Evolutionary conservation across 192 early-diverging fungal genomes (phyloP), one percentile per base, ranked within the genome.

Genomic region (Entrophospora sp.): DNA sequence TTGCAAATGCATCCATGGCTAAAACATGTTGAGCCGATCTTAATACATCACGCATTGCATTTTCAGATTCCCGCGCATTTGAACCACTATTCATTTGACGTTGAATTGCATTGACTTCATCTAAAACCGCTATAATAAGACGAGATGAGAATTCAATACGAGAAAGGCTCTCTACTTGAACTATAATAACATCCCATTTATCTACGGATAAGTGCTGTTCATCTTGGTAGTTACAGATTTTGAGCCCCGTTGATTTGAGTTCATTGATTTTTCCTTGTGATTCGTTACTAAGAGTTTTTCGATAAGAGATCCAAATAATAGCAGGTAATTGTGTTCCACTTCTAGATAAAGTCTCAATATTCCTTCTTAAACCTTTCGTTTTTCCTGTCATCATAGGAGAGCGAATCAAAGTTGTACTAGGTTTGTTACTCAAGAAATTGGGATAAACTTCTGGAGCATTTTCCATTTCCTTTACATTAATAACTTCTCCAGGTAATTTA

Each of bases 21-120:
- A 62, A 20, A 30, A 62, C 60, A 62, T 62, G 27, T 16, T 3
- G 2, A 24, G 1, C 37, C 0, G 22, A 60, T 38, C 30, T 60
- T 60, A 60, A 60, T 2, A 60, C 9, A 42, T 60, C 37, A 13
- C 58, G 37, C 58, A 60, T 60, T 14, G 58, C 58, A 60, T 60
- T 60, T 22, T 60, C 58, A 18, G 58, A 60, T 60, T 60, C 37
- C 0, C 36, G 35, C 8, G 20, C 36, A 60, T 60, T 20, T 28
- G 28, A 12, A 30, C 58, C 3, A 40, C 37, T 60, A 38, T 34
- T 40, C 58, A 62, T 62, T 62, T 62, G 42, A 28, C 12, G 60
- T 42, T 45, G 22, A 45, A 62, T 62, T 8, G 25, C 22, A 62
- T 62, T 62, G 14, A 3, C 18, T 45, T 62, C 42, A 44, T 62